Evolutionary conservation across 306 rosid species (phyloP).

Genomic region (Casuarina equisetifolia): DNA sequence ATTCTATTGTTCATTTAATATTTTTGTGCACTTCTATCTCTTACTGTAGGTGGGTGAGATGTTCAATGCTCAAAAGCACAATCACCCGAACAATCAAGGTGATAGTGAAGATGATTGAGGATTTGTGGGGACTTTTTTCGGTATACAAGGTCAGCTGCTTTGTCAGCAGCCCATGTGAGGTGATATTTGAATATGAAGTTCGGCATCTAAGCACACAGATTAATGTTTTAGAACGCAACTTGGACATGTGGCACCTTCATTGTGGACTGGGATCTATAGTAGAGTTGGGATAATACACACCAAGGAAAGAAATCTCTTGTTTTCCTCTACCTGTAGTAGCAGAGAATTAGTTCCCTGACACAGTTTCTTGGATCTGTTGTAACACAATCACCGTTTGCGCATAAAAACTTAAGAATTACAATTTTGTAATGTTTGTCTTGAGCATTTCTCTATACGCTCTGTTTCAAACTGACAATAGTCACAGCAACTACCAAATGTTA

Average conservation of each 20-base stretch:
- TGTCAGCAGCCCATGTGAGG: background rate
- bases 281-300: background rate
- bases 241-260: background rate
- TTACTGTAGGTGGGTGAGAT: constrained; percentile 78
- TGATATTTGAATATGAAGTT: background rate
- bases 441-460: background rate
- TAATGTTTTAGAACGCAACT: background rate
- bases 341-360: background rate
- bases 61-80: constrained; percentile 77
- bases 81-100: constrained; percentile 49
- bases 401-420: background rate
- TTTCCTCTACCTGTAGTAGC: background rate
- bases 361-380: background rate
- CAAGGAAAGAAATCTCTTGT: background rate
- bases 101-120: constrained; percentile 67
- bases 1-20: background rate
- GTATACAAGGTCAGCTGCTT: constrained; percentile 16
- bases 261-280: background rate
- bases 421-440: background rate
- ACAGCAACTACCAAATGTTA: background rate
- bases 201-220: background rate
- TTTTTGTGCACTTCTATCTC: background rate
- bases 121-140: constrained; percentile 17
- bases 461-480: background rate
- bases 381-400: background rate